Base-by-base conservation (phyloP, 306 rosid species). In the Dalbergia cochinchinensis region DNA sequence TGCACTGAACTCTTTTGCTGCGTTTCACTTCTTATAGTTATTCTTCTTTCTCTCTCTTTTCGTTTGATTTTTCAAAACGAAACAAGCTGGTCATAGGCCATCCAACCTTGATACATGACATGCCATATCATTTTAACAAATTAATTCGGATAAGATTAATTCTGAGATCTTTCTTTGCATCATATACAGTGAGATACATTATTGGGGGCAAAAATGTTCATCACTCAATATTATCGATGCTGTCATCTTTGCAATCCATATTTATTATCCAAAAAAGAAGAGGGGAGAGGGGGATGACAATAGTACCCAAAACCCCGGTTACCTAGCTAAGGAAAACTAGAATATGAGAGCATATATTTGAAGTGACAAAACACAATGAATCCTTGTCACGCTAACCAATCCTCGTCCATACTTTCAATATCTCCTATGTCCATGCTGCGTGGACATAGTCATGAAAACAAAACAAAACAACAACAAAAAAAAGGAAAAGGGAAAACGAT, bases 371-470 rank as follows among this genome's bases (percentile, higher is more conserved):
- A 74, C 82, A 26, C 55, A 71, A 90, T 75, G 58, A 79, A 79
- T 82, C 86, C 79, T 85, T 82, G 83, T 82, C 91, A 91, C 13
- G 88, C 85, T 85, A 91, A 78, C 99, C 99, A 93, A 54, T 91
- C 96, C 16, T 84, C 96, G 75, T 88, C 96, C 83, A 93, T 78
- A 55, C 88, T 86, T 80, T 95, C 98, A 86, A 93, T 87, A 79
- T 96, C 92, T 88, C 91, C 96, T 74, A 90, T 89, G 62, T 93
- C 98, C 92, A 93, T 78, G 84, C 98, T 96, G 96, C 67, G 67
- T 33, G 53, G 4, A 42, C 42, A 69, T 12, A 19, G 44, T 66
- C 82, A 76, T 67, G 54, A 63, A 61, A 35, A 63, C n/a, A n/a
- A n/a, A n/a, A n/a, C n/a, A n/a, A n/a, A n/a, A n/a, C n/a, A n/a